A percentile compares a stretch with the other conserved stretches of the same genome.
Evolutionary conservation across 768 basidiomycete genomes (phyloP).

Genomic region (Tylopilus plumbeoviolaceoides): DNA sequence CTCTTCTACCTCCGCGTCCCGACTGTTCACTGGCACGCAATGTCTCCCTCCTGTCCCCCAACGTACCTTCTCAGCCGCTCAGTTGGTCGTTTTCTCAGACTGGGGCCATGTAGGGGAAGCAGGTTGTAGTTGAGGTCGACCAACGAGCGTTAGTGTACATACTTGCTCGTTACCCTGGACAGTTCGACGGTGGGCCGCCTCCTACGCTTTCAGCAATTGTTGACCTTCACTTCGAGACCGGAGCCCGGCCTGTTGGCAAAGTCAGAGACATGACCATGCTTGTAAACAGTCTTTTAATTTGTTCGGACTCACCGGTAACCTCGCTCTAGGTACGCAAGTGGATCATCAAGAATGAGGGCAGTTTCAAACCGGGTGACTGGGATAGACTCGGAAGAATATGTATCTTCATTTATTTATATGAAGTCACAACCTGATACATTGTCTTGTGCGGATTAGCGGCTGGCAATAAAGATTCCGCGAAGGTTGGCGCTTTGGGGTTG

Average conservation of each 20-base stretch:
- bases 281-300: not conserved
- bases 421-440: not conserved
- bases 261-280: not conserved
- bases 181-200: conserved; percentile 6
- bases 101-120: not conserved
- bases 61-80: not conserved
- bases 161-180: conserved; percentile 15
- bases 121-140: conserved; percentile 13
- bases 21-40: not conserved
- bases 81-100: not conserved
- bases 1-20: not conserved
- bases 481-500: conserved; percentile 19
- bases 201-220: conserved; percentile 9
- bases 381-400: too few relatives aligned
- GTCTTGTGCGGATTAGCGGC: not conserved
- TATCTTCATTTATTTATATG: too few relatives aligned
- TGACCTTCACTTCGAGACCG: conserved; percentile 36
- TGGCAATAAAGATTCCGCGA: conserved; percentile 8
- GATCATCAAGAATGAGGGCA: conserved; percentile 13
- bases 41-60: not conserved
- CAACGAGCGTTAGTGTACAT: conserved; percentile 15
- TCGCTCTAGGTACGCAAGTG: conserved; percentile 6
- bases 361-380: conserved; percentile 7
- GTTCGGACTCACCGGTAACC: not conserved
- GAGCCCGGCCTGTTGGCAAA: not conserved